phyloP scores from a whole-genome alignment of 192 early-diverging fungal species.

The Coemansia sp. region DNA sequence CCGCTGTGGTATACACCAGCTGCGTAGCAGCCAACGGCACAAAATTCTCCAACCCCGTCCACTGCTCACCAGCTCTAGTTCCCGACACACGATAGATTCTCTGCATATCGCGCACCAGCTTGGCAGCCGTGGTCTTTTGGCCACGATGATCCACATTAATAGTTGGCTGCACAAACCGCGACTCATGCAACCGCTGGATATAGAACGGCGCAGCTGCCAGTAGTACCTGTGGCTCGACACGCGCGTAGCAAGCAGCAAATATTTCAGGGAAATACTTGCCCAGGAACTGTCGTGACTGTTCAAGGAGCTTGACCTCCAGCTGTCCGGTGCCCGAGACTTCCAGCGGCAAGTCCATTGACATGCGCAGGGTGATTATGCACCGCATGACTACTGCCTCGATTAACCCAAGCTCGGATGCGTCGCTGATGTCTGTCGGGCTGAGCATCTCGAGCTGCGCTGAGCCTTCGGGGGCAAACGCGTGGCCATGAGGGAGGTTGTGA shows the following conservation, averaged over 20 bases:
- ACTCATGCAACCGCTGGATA: constrained; percentile 39
- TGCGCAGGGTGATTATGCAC: constrained; percentile 1
- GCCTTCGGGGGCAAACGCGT: background rate
- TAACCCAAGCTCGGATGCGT: background rate
- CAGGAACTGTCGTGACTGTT: constrained; percentile 24
- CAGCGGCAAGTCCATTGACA: constrained; percentile 1
- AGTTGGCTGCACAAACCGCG: constrained; percentile 20
- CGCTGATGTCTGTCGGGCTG: background rate
- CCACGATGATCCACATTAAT: constrained; percentile 39
- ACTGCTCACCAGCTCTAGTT: background rate
- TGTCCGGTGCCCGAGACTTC: background rate
- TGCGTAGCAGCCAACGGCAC: constrained; percentile 12
- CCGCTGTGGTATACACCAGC: constrained; percentile 15
- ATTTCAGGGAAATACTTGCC: constrained; percentile 33
- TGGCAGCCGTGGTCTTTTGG: constrained; percentile 11
- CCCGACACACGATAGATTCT: constrained; percentile 14
- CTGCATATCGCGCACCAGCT: constrained; percentile 29
- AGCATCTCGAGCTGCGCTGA: background rate
- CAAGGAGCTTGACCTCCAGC: background rate
- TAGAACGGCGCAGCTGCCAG: constrained; percentile 31
- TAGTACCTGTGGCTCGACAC: constrained; percentile 8
- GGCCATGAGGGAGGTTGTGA: background rate
- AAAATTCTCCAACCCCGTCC: background rate
- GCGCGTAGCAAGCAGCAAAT: constrained; percentile 16
- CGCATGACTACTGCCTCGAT: constrained; percentile 1